Percentiles rank a stretch among this genome's conserved stretches.
These are phyloP conservation scores for Rhizopogon salebrosus DNA, from an alignment of 768 basidiomycete species.

Conservation along the genomic window DNA sequence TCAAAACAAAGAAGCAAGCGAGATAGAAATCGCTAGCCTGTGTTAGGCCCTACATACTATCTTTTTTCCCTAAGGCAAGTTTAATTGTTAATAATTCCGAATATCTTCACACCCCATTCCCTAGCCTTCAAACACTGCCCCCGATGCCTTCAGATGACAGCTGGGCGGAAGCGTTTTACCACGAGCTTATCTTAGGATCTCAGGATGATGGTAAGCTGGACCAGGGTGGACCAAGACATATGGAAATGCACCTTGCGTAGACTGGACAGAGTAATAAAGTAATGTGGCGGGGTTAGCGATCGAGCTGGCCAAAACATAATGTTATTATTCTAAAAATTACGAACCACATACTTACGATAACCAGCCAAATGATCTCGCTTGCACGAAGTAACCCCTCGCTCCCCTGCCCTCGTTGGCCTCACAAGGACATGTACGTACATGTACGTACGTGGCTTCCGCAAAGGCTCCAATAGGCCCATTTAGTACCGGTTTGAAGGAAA, in stretches of 20 bases:
- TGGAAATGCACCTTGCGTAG: neutral
- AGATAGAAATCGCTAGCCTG: neutral
- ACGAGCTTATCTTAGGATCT: neutral
- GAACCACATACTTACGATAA: neutral
- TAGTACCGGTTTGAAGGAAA: neutral
- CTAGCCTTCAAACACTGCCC: neutral
- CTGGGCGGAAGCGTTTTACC: neutral
- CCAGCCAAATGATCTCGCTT: neutral
- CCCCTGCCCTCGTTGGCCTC: neutral
- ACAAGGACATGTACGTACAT: too few relatives aligned
- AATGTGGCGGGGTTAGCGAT: neutral
- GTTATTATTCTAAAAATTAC: constrained; percentile 1
- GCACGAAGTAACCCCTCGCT: neutral
- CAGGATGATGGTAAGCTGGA: neutral
- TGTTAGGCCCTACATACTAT: neutral
- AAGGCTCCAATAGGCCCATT: neutral
- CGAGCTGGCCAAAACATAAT: neutral
- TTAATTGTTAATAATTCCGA: neutral
- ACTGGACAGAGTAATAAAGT: neutral
- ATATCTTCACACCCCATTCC: constrained; percentile 1
- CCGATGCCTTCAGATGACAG: neutral
- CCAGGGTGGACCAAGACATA: neutral
- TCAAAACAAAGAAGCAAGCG: neutral
- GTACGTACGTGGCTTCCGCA: constrained; percentile 1
- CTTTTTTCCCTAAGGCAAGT: neutral